Evolutionary conservation across 2,329 filamentous ascomycete genomes (phyloP), one percentile per base, ranked within the genome.

Genomic region (Periconia sp.): DNA sequence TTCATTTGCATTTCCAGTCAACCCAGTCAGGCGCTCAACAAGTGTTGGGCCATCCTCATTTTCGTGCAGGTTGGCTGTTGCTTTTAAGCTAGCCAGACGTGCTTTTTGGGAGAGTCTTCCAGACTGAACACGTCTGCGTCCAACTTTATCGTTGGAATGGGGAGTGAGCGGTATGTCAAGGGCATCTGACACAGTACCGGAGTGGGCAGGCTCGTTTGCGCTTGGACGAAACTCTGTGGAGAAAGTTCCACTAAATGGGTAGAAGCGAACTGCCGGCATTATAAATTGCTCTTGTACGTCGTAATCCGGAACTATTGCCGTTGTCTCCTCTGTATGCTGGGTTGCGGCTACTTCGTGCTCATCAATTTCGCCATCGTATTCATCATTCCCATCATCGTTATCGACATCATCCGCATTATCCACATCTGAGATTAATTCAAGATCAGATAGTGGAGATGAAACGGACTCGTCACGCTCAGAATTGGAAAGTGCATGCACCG

Each of bases 211-310:
- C 37, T 41, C 23, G 8, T 49, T n/a, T 31, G 31, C 33, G 20
- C 5, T 13, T 17, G 45, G 13, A 1, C 45, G 48, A 40, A 71
- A 70, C n/a, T 75, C 65, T 0, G 78, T 81, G 2, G 74, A 76
- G 59, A 80, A 81, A 0, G 79, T 81, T 3, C 79, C 78, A 31
- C 63, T 77, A 3, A 57, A 53, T 9, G 61, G 30, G 53, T 79
- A 68, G 58, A 78, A 80, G 1, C 51, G 55, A 41, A 64, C 49
- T 19, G 52, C 48, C 1, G 68, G 68, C 42, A 61, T 41, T 1
- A 59, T 58, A n/a, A 71, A 48, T 14, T 37, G 33, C 33, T 37
- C 33, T 13, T 37, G 33, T 13, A 37, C 23, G 23, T 3, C 3
- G 33, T 37, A n/a, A 5, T 37, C 15, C 10, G 33, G 11, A 11